phyloP scores from a whole-genome alignment of 2,329 filamentous ascomycete genomes.

The Exserohilum rostratum region DNA sequence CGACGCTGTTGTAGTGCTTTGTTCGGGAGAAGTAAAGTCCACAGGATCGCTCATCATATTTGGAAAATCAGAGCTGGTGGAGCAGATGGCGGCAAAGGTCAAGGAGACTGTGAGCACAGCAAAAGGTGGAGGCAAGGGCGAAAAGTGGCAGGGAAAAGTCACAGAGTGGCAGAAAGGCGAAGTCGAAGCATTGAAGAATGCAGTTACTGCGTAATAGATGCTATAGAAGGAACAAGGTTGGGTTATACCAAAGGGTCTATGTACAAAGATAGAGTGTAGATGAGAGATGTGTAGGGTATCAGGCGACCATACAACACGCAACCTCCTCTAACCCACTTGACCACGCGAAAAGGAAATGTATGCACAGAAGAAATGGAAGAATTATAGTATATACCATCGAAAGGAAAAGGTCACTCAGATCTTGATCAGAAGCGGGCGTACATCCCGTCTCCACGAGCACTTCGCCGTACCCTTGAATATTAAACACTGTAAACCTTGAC shows the following conservation, averaged over 20 bases:
- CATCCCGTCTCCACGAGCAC: too few species aligned
- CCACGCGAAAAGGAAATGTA: not conserved
- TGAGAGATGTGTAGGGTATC: not conserved
- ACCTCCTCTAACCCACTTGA: not conserved
- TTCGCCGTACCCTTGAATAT: too few species aligned
- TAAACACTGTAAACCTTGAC: conserved; percentile 48
- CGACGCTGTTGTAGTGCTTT: conserved; percentile 32
- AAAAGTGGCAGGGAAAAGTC: conserved; percentile 45
- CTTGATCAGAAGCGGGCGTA: not conserved
- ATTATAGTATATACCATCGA: not conserved
- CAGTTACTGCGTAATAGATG: conserved; percentile 19
- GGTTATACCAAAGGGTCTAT: not conserved
- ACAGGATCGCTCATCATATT: conserved; percentile 37
- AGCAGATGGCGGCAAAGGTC: conserved; percentile 28
- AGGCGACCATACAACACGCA: not conserved
- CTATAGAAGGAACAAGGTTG: not conserved
- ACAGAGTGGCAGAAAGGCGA: conserved; percentile 43
- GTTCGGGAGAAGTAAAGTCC: conserved; percentile 35
- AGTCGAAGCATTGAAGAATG: conserved; percentile 33
- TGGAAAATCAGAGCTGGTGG: conserved; percentile 34
- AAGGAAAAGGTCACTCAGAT: not conserved
- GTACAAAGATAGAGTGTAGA: not conserved
- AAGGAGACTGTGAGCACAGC: conserved; percentile 33
- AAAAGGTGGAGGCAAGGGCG: conserved; percentile 42
- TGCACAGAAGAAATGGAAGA: not conserved